Conservation (phyloP, 768 basidiomycete species). For the Panus rudis region DNA sequence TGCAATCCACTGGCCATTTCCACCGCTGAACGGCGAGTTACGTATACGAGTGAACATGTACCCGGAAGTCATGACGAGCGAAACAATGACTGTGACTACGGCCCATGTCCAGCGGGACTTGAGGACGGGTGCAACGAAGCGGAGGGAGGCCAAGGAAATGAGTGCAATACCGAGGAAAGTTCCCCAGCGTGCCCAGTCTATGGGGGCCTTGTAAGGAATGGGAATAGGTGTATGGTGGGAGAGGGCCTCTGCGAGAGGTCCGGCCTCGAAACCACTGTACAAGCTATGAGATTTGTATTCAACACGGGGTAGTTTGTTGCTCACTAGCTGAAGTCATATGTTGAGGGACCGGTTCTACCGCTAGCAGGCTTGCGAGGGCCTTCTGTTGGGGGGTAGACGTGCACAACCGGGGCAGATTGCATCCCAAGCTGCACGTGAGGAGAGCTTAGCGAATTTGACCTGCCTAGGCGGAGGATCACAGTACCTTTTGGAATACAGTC, state of each 20-base stretch:
- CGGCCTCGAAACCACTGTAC: constrained; percentile 76
- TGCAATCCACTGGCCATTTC: constrained; percentile 74
- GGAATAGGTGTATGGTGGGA: constrained; percentile 68
- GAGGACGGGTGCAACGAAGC: constrained; percentile 59
- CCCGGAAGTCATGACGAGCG: constrained; percentile 83
- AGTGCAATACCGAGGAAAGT: constrained; percentile 32
- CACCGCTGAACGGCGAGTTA: constrained; percentile 58
- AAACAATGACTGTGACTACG: constrained; percentile 47
- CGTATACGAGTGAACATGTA: constrained; percentile 97
- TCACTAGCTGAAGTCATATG: constrained; percentile 77
- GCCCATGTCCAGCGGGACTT: constrained; percentile 79
- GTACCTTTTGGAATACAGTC: constrained; percentile 76
- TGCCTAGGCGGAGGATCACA: background rate
- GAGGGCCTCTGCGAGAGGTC: constrained; percentile 68
- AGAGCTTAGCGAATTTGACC: background rate
- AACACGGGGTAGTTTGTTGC: constrained; percentile 12
- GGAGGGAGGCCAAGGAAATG: constrained; percentile 42
- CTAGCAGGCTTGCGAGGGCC: constrained; percentile 60
- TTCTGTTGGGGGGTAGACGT: constrained; percentile 64
- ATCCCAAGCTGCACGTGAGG: constrained; percentile 57
- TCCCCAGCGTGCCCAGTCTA: constrained; percentile 58
- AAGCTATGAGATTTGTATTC: background rate
- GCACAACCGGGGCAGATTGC: constrained; percentile 77
- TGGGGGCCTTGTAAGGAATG: constrained; percentile 78
- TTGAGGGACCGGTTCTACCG: constrained; percentile 47